Conservation (phyloP, 2,329 filamentous ascomycete genomes). For the Aschersonia sp. region DNA sequence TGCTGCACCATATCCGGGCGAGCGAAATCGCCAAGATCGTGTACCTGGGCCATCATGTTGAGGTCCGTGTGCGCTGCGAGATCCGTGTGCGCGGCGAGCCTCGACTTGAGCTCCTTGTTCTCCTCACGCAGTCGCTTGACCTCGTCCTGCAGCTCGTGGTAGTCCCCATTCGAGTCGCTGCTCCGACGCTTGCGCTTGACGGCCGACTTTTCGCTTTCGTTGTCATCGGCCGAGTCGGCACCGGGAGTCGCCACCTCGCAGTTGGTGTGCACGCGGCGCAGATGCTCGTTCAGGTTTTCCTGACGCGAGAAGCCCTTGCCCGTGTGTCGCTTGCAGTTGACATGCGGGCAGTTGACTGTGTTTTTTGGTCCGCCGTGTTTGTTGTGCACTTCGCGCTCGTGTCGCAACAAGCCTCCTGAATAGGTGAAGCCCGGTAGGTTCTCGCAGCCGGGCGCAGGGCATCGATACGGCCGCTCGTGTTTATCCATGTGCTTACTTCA, state of each 20-base stretch:
- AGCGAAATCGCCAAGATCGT: slow-evolving; percentile 28
- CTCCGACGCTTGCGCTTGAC: slow-evolving; percentile 32
- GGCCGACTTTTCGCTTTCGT: slow-evolving; percentile 29
- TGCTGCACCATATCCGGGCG: slow-evolving; percentile 18
- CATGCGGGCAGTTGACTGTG: slow-evolving; percentile 70
- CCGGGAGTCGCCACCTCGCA: slow-evolving; percentile 7
- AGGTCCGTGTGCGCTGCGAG: slow-evolving; percentile 23
- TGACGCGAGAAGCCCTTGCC: slow-evolving; percentile 85
- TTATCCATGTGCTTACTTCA: slow-evolving; percentile 95
- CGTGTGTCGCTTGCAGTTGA: slow-evolving; percentile 75
- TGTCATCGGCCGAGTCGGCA: slow-evolving; percentile 26
- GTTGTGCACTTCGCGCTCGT: slow-evolving; percentile 86
- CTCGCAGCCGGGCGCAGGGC: slow-evolving; percentile 66
- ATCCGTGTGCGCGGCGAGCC: slow-evolving; percentile 28
- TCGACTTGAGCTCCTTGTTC: slow-evolving; percentile 41
- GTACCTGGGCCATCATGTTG: slow-evolving; percentile 34
- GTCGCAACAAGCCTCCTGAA: slow-evolving; percentile 73
- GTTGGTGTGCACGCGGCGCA: slow-evolving; percentile 71
- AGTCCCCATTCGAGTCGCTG: slow-evolving; percentile 10
- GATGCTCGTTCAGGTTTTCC: slow-evolving; percentile 87
- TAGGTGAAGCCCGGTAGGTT: slow-evolving; percentile 93
- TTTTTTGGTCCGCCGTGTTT: slow-evolving; percentile 83
- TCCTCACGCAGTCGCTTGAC: slow-evolving; percentile 53
- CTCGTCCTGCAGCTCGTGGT: slow-evolving; percentile 45
- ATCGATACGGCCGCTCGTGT: slow-evolving; percentile 87